These are phyloP conservation scores for Fonsecaea nubica DNA, from an alignment of 2,329 filamentous ascomycete genomes.

Conservation along the genomic window DNA sequence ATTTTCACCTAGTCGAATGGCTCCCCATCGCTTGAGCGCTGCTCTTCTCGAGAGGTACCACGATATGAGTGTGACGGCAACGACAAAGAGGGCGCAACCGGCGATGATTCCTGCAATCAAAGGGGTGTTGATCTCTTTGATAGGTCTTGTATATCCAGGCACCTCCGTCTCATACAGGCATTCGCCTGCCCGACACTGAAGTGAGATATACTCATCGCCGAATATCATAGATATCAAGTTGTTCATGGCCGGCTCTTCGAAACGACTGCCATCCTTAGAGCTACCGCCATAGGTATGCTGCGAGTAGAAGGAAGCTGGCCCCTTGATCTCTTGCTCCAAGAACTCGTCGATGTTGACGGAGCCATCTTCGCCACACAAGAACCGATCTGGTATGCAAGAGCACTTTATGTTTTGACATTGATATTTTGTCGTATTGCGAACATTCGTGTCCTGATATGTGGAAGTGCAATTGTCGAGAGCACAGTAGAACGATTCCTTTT, in stretches of 20 bases:
- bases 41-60: slow-evolving; percentile 88
- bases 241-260: slow-evolving; percentile 92
- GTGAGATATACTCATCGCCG: slow-evolving; percentile 85
- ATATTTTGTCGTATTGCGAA: slow-evolving; percentile 82
- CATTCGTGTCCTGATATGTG: slow-evolving; percentile 69
- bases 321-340: slow-evolving; percentile 78
- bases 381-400: slow-evolving; percentile 84
- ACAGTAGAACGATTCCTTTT: slow-evolving; percentile 95
- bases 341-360: slow-evolving; percentile 94
- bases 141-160: slow-evolving; percentile 83
- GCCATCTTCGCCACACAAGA: slow-evolving; percentile 90
- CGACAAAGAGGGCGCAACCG: slow-evolving; percentile 81
- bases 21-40: slow-evolving; percentile 65
- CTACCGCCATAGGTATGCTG: slow-evolving; percentile 61
- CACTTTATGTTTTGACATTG: slow-evolving; percentile 84
- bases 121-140: slow-evolving; percentile 96
- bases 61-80: slow-evolving; percentile 79
- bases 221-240: slow-evolving; percentile 86
- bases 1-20: slow-evolving; percentile 80
- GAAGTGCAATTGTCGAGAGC: slow-evolving; percentile 81
- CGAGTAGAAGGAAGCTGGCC: slow-evolving; percentile 84
- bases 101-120: slow-evolving; percentile 94
- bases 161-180: slow-evolving; percentile 93
- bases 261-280: slow-evolving; percentile 75
- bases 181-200: slow-evolving; percentile 84